Evolutionary conservation across 129 eudicot genomes (phyloP), one percentile per base, ranked within the genome.

Genomic region (Smallanthus sonchifolius): DNA sequence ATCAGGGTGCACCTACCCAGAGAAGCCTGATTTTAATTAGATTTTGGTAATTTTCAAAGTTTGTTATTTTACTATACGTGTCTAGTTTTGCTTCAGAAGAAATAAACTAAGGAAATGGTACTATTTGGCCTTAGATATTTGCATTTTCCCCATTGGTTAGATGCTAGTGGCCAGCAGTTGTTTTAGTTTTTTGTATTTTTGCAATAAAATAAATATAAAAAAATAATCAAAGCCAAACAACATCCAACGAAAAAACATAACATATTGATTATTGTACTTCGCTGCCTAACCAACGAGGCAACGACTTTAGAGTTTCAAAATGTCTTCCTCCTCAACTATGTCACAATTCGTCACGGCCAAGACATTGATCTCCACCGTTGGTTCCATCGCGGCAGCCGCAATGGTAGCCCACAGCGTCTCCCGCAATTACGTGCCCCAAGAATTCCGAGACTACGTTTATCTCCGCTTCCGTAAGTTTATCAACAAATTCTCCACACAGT

Each of bases 1-100:
- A 76, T 80, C 97, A 4, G 97, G 97, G 30, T 92, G 97, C 88
- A 86, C 97, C 13, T 92, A 89, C 86, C 98, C 98, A 0, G 96
- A 85, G 88, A 92, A 89, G 90, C 98, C 98, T 0, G 81, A 81
- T 43, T 81, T 68, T 80, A 80, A 69, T 5, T 80, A 80, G 75
- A 39, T 67, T 36, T 43, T 30, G 47, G 19, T 4, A 60, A 17
- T n/a, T 15, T 8, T 35, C 36, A 61, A n/a, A 47, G 17, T 37
- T 14, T 14, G n/a, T 17, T 62, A 35, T 62, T n/a, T n/a, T n/a
- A n/a, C n/a, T n/a, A n/a, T n/a, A n/a, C n/a, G n/a, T n/a, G 78
- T 51, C 17, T 39, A 40, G 57, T 66, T 52, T 37, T 73, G 69
- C 13, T 40, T 51, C 45, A 1, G 74, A 24, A 24, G 30, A 24